Evolutionary conservation across 2,329 filamentous ascomycete species (phyloP), one percentile per base, ranked within the genome.

Genomic region (Diaporthe batatas): DNA sequence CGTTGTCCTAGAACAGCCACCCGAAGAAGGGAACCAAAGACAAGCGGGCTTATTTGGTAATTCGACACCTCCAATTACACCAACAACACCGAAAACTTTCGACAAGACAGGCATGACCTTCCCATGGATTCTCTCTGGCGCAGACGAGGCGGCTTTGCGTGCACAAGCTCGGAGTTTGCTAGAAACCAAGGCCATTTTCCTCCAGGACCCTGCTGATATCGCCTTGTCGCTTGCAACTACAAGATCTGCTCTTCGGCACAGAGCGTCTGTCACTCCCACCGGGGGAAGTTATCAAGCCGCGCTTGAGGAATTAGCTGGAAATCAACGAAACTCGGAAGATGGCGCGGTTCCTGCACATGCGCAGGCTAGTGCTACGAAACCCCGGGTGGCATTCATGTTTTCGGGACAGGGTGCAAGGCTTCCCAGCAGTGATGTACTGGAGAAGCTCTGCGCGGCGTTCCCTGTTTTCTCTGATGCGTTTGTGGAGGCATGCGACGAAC

Each of bases 1-100:
- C 73, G 80, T 80, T 0, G 82, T 86, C 39, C 64, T 87, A 34
- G 84, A 86, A 68, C 68, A 70, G 47, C n/a, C 47, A 11, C 2
- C 18, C 18, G 34, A 54, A 6, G 14, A 29, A 18, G 23, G 39
- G 0, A 12, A 21, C 2, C n/a, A 29, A n/a, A 34, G 16, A 34
- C 23, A 18, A 23, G 6, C 76, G 77, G 29, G 59, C 73, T 10
- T 72, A 73, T 36, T 71, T 32, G 62, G 59, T 6, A 11, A 18
- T 12, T 21, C 23, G 14, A 39, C 29, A 8, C 47, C 29, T 39
- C 32, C 62, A 21, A 4, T 1, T 7, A 25, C 21, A 6, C 14
- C 32, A 29, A 2, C 7, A 39, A 21, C 29, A 8, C 14, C 32
- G 6, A 23, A 7, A 3, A 44, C 23, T 21, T 12, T n/a, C 44